Conservation (phyloP, 371 early-diverging fungal species). For the Blakeslea trispora region DNA sequence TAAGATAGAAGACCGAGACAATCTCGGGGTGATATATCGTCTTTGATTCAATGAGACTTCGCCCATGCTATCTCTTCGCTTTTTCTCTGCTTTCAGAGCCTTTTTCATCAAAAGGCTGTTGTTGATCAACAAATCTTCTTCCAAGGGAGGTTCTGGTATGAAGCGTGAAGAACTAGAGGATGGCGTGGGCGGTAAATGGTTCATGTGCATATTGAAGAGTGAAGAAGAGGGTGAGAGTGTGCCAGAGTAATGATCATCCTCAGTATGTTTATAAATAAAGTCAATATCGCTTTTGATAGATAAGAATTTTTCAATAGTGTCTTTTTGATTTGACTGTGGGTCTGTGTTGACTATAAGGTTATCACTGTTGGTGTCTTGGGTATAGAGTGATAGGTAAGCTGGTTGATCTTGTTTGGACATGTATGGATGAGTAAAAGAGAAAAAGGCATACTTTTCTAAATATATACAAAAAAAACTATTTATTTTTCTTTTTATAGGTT, state of each 20-base stretch:
- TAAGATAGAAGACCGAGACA: slow-evolving; percentile 35
- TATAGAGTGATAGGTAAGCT: not conserved
- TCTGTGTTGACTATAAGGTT: not conserved
- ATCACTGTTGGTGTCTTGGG: not conserved
- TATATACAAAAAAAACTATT: no score
- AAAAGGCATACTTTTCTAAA: not conserved
- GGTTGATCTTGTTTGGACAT: not conserved
- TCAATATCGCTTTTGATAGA: no score
- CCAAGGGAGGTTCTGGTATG: no score
- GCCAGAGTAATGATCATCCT: no score
- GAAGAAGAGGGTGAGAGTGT: no score
- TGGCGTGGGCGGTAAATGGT: no score
- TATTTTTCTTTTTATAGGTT: no score
- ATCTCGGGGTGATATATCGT: slow-evolving; percentile 27
- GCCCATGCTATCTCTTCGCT: slow-evolving; percentile 40
- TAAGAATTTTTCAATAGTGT: not conserved
- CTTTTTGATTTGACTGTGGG: not conserved
- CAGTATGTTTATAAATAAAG: no score
- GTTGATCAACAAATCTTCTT: no score
- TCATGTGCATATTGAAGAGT: no score
- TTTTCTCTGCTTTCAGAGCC: slow-evolving; percentile 21
- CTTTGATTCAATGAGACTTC: slow-evolving; percentile 16
- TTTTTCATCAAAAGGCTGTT: slow-evolving; percentile 22
- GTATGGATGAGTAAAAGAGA: not conserved
- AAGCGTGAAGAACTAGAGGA: no score